Conservation (phyloP, 768 basidiomycete species). For the Phlegmacium glaucopus region DNA sequence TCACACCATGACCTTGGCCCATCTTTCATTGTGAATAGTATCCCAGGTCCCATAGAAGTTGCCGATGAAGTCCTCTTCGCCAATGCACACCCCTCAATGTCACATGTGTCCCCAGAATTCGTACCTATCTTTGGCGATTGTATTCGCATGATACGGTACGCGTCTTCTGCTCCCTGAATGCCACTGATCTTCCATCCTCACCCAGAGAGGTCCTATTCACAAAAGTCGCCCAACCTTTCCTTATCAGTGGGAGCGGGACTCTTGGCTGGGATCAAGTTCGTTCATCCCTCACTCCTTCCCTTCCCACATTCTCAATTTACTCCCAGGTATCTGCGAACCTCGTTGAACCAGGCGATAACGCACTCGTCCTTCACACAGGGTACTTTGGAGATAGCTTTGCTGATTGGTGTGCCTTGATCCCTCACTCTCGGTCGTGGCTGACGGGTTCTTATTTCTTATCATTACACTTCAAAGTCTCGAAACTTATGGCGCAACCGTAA, state of each 20-base stretch:
- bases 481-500: slow-evolving; percentile 86
- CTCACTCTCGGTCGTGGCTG: not conserved
- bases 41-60: slow-evolving; percentile 64
- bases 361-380: slow-evolving; percentile 82
- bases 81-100: slow-evolving; percentile 90
- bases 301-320: not conserved
- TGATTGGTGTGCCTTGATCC: slow-evolving; percentile 58
- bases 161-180: slow-evolving; percentile 1
- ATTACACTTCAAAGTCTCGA: slow-evolving; percentile 52
- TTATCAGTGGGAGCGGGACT: slow-evolving; percentile 93
- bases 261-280: slow-evolving; percentile 93
- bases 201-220: slow-evolving; percentile 75
- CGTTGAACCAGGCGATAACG: slow-evolving; percentile 75
- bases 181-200: slow-evolving; percentile 3
- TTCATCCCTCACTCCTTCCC: not conserved
- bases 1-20: slow-evolving; percentile 1
- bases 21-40: slow-evolving; percentile 30
- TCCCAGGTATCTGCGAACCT: slow-evolving; percentile 86
- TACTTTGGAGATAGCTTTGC: slow-evolving; percentile 93
- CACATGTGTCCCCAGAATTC: slow-evolving; percentile 88
- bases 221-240: slow-evolving; percentile 79
- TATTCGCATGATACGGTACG: slow-evolving; percentile 77
- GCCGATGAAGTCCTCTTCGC: slow-evolving; percentile 76
- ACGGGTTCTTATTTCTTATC: not conserved
- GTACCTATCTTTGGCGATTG: slow-evolving; percentile 85